Percentiles rank a stretch among this genome's conserved stretches.
phyloP scores from a whole-genome alignment of 169 alveolate species.

The Babesia sp. region DNA sequence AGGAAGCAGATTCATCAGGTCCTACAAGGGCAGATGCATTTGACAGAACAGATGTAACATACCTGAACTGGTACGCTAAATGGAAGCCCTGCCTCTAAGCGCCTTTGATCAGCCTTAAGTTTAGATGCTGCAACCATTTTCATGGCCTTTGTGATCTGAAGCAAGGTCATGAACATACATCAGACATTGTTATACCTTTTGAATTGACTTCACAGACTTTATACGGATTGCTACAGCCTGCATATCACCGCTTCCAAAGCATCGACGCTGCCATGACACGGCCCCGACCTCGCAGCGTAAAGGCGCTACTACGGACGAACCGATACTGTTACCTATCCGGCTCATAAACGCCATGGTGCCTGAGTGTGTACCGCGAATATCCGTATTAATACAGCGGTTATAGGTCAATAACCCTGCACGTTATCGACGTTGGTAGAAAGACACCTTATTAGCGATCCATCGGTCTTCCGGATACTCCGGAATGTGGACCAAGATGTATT shows the following conservation, averaged over 20 bases:
- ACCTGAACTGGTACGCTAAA: slow-evolving; percentile 74
- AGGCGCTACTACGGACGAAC: slow-evolving; percentile 20
- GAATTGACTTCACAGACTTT: slow-evolving; percentile 91
- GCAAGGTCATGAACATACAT: not conserved
- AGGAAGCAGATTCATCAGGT: slow-evolving; percentile 67
- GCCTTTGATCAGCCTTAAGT: slow-evolving; percentile 86
- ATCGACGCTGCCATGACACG: slow-evolving; percentile 30
- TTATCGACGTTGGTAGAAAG: not conserved
- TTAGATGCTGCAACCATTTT: slow-evolving; percentile 97
- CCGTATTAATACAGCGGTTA: not conserved
- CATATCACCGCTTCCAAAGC: slow-evolving; percentile 76
- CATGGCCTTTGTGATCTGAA: slow-evolving; percentile 86
- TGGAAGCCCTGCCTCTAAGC: slow-evolving; percentile 77
- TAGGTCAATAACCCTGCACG: not conserved
- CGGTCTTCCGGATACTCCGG: slow-evolving; percentile 1
- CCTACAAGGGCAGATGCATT: slow-evolving; percentile 11
- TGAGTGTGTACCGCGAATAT: not conserved
- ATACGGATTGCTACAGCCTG: slow-evolving; percentile 85
- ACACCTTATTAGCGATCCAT: slow-evolving; percentile 1
- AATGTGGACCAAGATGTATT: not conserved
- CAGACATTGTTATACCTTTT: slow-evolving; percentile 75
- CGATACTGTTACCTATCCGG: slow-evolving; percentile 4
- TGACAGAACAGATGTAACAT: not conserved
- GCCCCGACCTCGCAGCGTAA: slow-evolving; percentile 22
- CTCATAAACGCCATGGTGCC: slow-evolving; percentile 7